These are phyloP conservation scores for Xylaria longipes DNA, from an alignment of 495 filamentous ascomycete species.

Conservation along the genomic window DNA sequence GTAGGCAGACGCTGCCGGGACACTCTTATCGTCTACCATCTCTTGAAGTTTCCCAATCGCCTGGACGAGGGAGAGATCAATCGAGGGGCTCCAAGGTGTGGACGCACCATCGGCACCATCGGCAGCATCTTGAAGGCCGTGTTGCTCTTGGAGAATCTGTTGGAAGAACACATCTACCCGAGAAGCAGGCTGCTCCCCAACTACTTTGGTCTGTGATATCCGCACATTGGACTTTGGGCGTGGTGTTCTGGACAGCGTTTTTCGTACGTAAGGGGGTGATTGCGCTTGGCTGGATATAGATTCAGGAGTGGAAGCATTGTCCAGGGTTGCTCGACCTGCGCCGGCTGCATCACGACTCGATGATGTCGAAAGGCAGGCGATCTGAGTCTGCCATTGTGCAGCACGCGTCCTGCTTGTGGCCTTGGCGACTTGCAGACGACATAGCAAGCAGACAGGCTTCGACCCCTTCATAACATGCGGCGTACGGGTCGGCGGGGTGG, in stretches of 20 bases:
- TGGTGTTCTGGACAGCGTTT: neutral
- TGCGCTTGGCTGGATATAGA: neutral
- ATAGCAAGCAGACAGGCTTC: slow-evolving; percentile 35
- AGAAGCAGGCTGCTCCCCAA: slow-evolving; percentile 11
- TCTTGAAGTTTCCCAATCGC: slow-evolving; percentile 43
- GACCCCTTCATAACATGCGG: slow-evolving; percentile 34
- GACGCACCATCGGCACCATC: neutral
- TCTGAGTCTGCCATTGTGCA: slow-evolving; percentile 52
- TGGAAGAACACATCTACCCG: slow-evolving; percentile 35
- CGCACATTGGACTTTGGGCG: slow-evolving; percentile 1
- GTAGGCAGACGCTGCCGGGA: slow-evolving; percentile 42
- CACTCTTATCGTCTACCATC: slow-evolving; percentile 42
- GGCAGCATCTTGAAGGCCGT: slow-evolving; percentile 9
- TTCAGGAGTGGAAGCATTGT: neutral
- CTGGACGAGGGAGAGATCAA: slow-evolving; percentile 31
- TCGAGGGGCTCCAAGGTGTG: neutral
- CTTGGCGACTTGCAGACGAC: slow-evolving; percentile 34
- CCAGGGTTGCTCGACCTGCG: neutral
- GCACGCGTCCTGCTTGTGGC: slow-evolving; percentile 41
- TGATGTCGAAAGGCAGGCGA: slow-evolving; percentile 16
- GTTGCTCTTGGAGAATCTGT: slow-evolving; percentile 36
- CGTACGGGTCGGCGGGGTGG: neutral
- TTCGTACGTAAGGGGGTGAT: neutral
- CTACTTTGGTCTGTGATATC: neutral
- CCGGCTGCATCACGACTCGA: slow-evolving; percentile 20